Conservation (phyloP, 1,139 yeast species). For the Saccharomycopsis phalli region DNA sequence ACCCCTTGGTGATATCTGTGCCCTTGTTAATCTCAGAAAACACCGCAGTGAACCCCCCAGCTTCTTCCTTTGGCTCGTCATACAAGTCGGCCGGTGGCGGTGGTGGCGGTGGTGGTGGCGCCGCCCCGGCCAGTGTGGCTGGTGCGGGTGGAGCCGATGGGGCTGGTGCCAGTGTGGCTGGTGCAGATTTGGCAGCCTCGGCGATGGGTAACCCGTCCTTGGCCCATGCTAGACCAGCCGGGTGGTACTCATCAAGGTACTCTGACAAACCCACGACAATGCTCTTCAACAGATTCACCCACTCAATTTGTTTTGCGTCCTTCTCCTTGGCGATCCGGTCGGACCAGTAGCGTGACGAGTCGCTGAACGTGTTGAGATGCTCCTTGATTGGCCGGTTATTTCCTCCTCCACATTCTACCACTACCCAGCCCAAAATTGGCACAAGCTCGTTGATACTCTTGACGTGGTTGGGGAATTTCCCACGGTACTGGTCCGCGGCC, state of each 20-base stretch:
- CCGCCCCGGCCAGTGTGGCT: slow-evolving; percentile 27
- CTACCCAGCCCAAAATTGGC: slow-evolving; percentile 88
- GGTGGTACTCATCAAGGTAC: slow-evolving; percentile 68
- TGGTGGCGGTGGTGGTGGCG: slow-evolving; percentile 59
- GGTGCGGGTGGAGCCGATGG: slow-evolving; percentile 24
- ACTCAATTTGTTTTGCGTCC: slow-evolving; percentile 59
- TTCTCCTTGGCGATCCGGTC: slow-evolving; percentile 80
- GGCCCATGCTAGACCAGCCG: slow-evolving; percentile 77
- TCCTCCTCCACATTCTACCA: slow-evolving; percentile 39
- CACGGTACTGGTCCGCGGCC: slow-evolving; percentile 68
- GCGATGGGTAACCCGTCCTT: slow-evolving; percentile 41
- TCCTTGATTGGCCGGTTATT: slow-evolving; percentile 45
- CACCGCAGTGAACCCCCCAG: slow-evolving; percentile 66
- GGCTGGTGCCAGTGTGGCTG: slow-evolving; percentile 21
- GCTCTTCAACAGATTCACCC: slow-evolving; percentile 63
- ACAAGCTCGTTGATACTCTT: slow-evolving; percentile 84
- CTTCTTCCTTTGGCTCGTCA: slow-evolving; percentile 26
- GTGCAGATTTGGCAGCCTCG: slow-evolving; percentile 35
- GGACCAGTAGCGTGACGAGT: slow-evolving; percentile 89
- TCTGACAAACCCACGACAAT: slow-evolving; percentile 61
- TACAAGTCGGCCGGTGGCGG: slow-evolving; percentile 68
- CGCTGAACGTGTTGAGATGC: slow-evolving; percentile 74
- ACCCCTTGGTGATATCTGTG: slow-evolving; percentile 68
- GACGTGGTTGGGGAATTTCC: slow-evolving; percentile 56
- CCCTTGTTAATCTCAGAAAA: slow-evolving; percentile 90